A percentile compares a stretch with the other conserved stretches of the same genome.
phyloP scores from a whole-genome alignment of 306 rosid species.

The Quercus parvula region DNA sequence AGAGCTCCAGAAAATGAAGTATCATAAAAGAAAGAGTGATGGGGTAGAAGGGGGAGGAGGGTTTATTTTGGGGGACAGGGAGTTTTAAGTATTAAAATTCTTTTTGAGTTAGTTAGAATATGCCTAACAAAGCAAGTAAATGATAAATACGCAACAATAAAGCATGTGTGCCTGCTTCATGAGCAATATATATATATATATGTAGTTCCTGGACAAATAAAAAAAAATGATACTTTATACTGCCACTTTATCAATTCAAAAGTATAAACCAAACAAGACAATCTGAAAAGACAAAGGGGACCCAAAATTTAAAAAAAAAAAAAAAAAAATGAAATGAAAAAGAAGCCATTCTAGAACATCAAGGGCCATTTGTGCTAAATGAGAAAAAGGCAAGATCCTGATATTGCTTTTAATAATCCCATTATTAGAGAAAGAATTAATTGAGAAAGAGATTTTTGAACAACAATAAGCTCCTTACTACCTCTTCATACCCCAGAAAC shows the following conservation, averaged over 20 bases:
- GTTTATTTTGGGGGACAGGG: neutral
- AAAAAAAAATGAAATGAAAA: neutral
- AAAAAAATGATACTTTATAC: neutral
- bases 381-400: too few species aligned
- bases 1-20: neutral
- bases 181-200: neutral
- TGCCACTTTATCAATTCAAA: neutral
- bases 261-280: neutral
- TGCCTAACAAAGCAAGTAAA: neutral
- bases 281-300: neutral
- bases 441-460: neutral
- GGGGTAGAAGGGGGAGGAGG: neutral
- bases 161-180: neutral
- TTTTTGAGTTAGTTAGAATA: neutral
- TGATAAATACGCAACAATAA: neutral
- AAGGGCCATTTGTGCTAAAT: neutral
- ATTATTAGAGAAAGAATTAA: neutral
- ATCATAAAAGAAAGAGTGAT: constrained; percentile 3
- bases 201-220: neutral
- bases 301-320: neutral
- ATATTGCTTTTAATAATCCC: too few species aligned
- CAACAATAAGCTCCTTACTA: neutral
- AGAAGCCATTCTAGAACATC: neutral
- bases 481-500: neutral
- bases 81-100: neutral